Conservation (phyloP, 495 filamentous ascomycete genomes). For the Chlorociboria aeruginascens region DNA sequence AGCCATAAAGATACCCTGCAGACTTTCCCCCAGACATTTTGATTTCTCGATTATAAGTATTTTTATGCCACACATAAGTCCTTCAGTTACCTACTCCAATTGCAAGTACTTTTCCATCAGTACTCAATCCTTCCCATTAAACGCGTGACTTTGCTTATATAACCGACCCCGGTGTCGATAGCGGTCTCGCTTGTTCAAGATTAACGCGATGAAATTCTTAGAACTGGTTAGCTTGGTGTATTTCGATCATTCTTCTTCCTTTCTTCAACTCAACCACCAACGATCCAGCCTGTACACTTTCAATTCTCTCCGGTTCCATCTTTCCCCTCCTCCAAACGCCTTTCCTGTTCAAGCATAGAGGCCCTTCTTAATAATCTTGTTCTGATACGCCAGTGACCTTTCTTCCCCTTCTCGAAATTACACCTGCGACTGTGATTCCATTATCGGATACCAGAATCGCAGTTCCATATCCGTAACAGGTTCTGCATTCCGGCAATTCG, state of each 20-base stretch:
- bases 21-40: no score
- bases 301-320: not conserved
- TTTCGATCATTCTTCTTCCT: not conserved
- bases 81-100: no score
- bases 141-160: no score
- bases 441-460: constrained; percentile 8
- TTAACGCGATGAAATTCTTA: no score
- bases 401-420: constrained; percentile 1
- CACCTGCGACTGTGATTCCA: not conserved
- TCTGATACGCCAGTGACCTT: constrained; percentile 4
- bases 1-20: no score
- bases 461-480: constrained; percentile 18
- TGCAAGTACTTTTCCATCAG: no score
- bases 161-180: no score
- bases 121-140: no score
- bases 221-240: no score
- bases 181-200: no score
- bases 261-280: constrained; percentile 1
- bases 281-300: not conserved
- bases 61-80: no score
- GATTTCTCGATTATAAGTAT: no score
- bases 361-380: constrained; percentile 17
- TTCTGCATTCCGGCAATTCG: constrained; percentile 8
- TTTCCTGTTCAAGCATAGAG: constrained; percentile 12
- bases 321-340: constrained; percentile 9